These are phyloP conservation scores for Lactifluus hygrophoroides DNA, from an alignment of 768 basidiomycete species.

Conservation along the genomic window DNA sequence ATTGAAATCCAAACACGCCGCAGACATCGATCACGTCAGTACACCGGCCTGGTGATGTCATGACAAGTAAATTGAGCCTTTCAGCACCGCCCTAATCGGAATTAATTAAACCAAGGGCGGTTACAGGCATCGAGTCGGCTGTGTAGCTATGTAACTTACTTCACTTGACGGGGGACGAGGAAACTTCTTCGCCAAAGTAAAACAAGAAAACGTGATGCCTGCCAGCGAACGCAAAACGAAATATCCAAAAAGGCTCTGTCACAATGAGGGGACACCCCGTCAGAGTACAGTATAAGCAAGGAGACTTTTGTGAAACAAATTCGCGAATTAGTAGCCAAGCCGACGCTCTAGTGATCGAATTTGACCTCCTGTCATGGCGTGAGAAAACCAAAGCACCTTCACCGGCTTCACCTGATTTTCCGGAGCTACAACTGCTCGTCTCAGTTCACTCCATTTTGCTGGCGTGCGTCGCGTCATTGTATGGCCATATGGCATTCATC, in stretches of 20 bases:
- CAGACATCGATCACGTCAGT: slow-evolving; percentile 1
- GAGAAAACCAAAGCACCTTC: not conserved
- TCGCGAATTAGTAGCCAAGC: not conserved
- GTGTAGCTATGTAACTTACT: not conserved
- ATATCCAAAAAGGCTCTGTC: not conserved
- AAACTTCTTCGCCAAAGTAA: not conserved
- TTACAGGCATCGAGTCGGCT: not conserved
- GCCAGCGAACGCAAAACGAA: not conserved
- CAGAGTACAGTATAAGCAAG: not conserved
- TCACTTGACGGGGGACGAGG: not conserved
- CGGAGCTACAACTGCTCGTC: not conserved
- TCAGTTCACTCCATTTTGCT: not conserved
- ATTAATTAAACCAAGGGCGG: not conserved
- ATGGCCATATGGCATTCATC: not conserved
- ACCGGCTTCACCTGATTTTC: too few species aligned
- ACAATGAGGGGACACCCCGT: not conserved
- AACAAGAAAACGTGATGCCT: not conserved
- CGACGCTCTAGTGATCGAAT: not conserved
- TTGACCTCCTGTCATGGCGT: not conserved
- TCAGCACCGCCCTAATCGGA: not conserved
- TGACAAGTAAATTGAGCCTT: not conserved
- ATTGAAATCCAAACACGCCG: slow-evolving; percentile 6
- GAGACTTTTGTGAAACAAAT: not conserved
- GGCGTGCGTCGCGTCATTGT: not conserved
- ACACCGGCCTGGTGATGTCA: slow-evolving; percentile 12